Percentiles rank a stretch among this genome's conserved stretches.
Conservation (phyloP, 2,329 filamentous ascomycete genomes). For the Penicillium janthinellum region DNA sequence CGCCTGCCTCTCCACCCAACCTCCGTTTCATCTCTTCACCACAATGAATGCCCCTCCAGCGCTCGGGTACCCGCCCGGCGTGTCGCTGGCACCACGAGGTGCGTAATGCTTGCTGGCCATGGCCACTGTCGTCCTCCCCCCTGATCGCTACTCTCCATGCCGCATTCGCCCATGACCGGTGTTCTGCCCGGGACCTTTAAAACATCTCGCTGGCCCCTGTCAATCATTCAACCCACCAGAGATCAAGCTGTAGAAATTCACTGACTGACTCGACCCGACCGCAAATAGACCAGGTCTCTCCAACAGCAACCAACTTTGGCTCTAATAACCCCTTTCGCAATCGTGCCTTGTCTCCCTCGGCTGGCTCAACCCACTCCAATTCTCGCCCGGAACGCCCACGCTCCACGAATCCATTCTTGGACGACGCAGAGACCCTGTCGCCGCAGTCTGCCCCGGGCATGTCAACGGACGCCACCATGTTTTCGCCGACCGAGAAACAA, state of each 20-base stretch:
- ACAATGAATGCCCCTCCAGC: conserved; percentile 38
- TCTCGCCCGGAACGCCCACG: conserved; percentile 49
- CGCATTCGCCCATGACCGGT: conserved; percentile 6
- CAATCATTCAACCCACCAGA: background rate
- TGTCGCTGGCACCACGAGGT: conserved; percentile 37
- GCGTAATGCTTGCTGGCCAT: conserved; percentile 27
- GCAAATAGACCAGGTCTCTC: conserved; percentile 35
- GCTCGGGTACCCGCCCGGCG: conserved; percentile 36
- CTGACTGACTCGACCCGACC: conserved; percentile 7
- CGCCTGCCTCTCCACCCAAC: conserved; percentile 23
- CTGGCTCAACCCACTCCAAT: conserved; percentile 32
- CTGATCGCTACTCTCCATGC: conserved; percentile 10
- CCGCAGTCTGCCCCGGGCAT: conserved; percentile 38
- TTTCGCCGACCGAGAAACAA: conserved; percentile 39
- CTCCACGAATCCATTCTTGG: conserved; percentile 66
- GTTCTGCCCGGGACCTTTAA: background rate
- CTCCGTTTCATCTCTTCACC: conserved; percentile 24
- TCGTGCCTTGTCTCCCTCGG: conserved; percentile 45
- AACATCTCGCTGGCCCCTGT: background rate
- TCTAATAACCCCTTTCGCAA: conserved; percentile 57
- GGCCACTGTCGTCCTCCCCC: conserved; percentile 6
- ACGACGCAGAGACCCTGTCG: conserved; percentile 45
- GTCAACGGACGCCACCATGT: conserved; percentile 27
- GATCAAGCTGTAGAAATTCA: background rate
- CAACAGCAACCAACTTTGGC: conserved; percentile 38